phyloP scores from a whole-genome alignment of 768 basidiomycete genomes.

The Tremella mesenterica region DNA sequence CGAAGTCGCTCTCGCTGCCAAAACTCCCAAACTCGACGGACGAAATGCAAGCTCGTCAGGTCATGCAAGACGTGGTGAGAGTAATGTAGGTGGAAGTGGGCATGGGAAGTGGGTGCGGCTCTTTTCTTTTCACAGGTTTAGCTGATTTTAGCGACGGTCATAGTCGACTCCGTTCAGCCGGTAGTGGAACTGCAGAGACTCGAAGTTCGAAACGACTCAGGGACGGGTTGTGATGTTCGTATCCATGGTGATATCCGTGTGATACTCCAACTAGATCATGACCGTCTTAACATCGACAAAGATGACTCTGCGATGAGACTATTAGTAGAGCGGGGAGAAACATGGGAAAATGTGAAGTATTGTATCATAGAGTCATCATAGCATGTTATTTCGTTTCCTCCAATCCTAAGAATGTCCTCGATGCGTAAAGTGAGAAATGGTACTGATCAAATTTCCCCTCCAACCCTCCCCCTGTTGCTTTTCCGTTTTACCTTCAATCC shows the following conservation, averaged over 20 bases:
- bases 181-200: not conserved
- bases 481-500: constrained; percentile 16
- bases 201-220: not conserved
- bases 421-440: too few relatives aligned
- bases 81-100: not conserved
- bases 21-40: not conserved
- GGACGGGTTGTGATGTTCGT: too few relatives aligned
- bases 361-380: too few relatives aligned
- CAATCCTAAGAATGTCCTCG: too few relatives aligned
- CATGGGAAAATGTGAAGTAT: too few relatives aligned
- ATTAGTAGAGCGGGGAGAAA: too few relatives aligned
- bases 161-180: not conserved
- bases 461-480: not conserved
- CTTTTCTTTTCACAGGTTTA: not conserved
- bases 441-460: constrained; percentile 8
- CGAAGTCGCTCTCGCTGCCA: not conserved
- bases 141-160: not conserved
- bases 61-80: not conserved
- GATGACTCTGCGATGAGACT: too few relatives aligned
- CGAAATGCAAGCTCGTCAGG: not conserved
- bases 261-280: too few relatives aligned
- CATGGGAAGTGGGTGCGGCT: not conserved
- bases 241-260: too few relatives aligned
- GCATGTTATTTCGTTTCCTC: too few relatives aligned
- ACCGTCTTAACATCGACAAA: too few relatives aligned